Base-by-base conservation (phyloP, 176 grass and related monocot species). In the Tillandsia leiboldiana region DNA sequence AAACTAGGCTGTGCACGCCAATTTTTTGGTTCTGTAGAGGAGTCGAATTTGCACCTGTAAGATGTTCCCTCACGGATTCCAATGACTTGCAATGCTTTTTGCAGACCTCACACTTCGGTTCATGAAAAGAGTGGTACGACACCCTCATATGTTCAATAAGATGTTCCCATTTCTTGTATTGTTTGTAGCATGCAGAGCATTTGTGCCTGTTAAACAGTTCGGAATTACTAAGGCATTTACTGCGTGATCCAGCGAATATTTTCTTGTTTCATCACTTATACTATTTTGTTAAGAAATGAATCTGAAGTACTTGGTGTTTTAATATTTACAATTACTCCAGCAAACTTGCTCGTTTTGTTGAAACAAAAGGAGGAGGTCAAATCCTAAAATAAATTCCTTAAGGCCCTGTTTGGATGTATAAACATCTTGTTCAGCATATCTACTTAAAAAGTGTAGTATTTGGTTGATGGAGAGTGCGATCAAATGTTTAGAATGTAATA, bases 101-200 rank as follows among this genome's bases (percentile, higher is more conserved):
- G 63, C 74, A 77, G 15, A 77, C 62, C 9, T 8, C 28, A 27
- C 74, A 77, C 29, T 68, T 68, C 12, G 74, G 74, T 27, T 77
- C 74, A 53, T 77, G 63, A 52, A 68, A 10, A 4, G 74, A 77
- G 65, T 77, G 74, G 47, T 27, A 54, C 10, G 74, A 77, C 10
- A 57, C 14, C 51, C 51, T 54, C 48, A 68, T 77, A 53, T 77
- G 74, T 2, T 77, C 74, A 66, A 77, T 54, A 54, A 77, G 65
- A 68, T 77, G 74, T 53, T 77, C 74, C 12, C 68, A 56, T 77
- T 77, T 77, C 74, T 77, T 77, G 74, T 68, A 77, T 68, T 77
- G 74, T 33, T 68, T 67, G 74, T 67, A 77, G 63, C 74, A 77
- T 57, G 74, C 74, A n/a, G 74, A 68, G 49, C 74, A 77, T 68